Percentiles rank a stretch among this genome's conserved stretches.
Conservation (phyloP, 495 filamentous ascomycete genomes). For the Xylaria sp. region DNA sequence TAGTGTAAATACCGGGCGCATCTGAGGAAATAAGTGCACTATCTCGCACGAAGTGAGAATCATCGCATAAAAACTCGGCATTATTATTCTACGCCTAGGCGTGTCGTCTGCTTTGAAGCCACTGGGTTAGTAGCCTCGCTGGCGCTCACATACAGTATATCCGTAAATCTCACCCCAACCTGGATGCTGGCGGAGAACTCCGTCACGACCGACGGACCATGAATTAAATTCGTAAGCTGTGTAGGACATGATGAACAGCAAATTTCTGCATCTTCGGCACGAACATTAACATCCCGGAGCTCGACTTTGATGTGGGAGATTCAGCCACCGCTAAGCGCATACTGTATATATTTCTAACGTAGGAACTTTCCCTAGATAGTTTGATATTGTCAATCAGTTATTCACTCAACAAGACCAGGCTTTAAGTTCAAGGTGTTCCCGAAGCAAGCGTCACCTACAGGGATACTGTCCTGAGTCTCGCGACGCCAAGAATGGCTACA, state of each 20-base stretch:
- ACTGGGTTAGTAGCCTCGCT: background rate
- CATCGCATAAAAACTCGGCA: background rate
- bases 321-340: background rate
- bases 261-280: background rate
- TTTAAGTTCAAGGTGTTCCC: background rate
- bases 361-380: background rate
- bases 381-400: no score
- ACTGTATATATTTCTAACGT: background rate
- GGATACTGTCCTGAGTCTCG: background rate
- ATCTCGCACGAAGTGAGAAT: background rate
- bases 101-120: background rate
- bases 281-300: background rate
- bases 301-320: background rate
- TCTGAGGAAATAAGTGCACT: background rate
- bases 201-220: background rate
- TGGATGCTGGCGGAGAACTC: background rate
- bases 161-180: no score
- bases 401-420: no score
- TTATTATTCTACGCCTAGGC: background rate
- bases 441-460: slow-evolving; percentile 3
- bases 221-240: background rate
- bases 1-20: background rate
- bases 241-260: background rate
- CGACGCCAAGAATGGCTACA: background rate
- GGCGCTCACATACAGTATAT: background rate